Evolutionary conservation across 139 green algal genomes (phyloP).

Genomic region (Mychonastes homosphaera): DNA sequence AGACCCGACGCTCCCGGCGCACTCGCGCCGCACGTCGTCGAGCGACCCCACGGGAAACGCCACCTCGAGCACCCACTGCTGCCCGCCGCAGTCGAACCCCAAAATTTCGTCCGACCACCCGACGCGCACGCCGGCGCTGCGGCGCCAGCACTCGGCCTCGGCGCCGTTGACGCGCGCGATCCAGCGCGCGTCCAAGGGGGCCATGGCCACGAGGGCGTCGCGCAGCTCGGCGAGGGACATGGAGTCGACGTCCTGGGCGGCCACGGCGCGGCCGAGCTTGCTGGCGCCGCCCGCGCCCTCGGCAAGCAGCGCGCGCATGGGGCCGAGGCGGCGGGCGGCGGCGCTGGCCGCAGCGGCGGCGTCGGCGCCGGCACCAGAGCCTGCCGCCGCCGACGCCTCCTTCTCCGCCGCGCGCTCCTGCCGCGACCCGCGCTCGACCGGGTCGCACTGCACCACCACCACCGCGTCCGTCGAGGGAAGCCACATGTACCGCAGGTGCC

Average conservation of each 20-base stretch:
- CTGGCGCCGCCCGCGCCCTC: neutral
- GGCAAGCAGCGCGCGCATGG: conserved; percentile 8
- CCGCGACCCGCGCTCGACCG: conserved; percentile 3
- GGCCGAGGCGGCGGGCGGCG: neutral
- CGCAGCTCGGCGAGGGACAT: conserved; percentile 62
- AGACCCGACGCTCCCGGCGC: neutral
- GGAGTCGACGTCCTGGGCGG: conserved; percentile 9
- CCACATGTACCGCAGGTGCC: conserved; percentile 92
- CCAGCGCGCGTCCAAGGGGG: conserved; percentile 59
- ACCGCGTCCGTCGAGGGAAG: conserved; percentile 87
- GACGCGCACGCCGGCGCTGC: conserved; percentile 35
- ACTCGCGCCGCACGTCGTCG: neutral
- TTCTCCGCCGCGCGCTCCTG: neutral
- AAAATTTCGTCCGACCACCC: conserved; percentile 86
- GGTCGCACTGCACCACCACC: conserved; percentile 61
- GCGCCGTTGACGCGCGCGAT: conserved; percentile 71
- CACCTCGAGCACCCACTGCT: conserved; percentile 96
- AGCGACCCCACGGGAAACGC: conserved; percentile 30
- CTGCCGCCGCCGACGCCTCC: neutral
- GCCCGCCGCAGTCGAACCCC: conserved; percentile 95
- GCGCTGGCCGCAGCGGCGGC: neutral
- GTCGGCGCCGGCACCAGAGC: neutral
- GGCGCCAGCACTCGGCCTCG: conserved; percentile 81
- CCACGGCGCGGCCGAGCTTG: neutral
- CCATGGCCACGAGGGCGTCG: conserved; percentile 64